Percentiles rank a stretch among this genome's conserved stretches.
Conservation (phyloP, 2,329 filamentous ascomycete genomes). For the Phaeosphaeria sp. region DNA sequence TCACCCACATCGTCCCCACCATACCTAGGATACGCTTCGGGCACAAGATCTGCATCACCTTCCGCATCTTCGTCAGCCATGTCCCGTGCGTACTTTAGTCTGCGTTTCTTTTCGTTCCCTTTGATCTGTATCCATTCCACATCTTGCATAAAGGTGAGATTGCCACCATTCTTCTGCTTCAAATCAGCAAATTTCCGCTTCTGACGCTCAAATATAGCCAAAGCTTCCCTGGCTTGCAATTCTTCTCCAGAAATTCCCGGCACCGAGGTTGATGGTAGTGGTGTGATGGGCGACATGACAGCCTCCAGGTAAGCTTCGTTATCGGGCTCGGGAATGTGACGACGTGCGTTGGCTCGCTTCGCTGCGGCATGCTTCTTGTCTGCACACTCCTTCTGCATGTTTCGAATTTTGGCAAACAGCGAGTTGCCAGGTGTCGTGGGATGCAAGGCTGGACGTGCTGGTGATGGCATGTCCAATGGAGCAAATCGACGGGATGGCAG, state of each 20-base stretch:
- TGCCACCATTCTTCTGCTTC: conserved; percentile 20
- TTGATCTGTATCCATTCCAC: conserved; percentile 38
- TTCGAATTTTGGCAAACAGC: conserved; percentile 13
- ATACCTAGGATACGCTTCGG: background rate
- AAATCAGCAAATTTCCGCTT: conserved; percentile 29
- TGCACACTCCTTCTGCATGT: conserved; percentile 12
- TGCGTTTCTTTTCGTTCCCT: conserved; percentile 23
- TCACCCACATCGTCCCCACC: conserved; percentile 8
- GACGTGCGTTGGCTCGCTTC: conserved; percentile 1
- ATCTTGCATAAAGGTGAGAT: conserved; percentile 30
- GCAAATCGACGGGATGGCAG: background rate
- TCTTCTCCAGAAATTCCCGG: conserved; percentile 9
- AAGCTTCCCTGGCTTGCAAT: conserved; percentile 14
- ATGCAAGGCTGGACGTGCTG: conserved; percentile 1
- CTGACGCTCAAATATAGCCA: conserved; percentile 21
- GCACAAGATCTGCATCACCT: conserved; percentile 17
- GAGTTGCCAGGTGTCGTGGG: background rate
- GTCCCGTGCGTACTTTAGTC: conserved; percentile 24
- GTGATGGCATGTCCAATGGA: conserved; percentile 1
- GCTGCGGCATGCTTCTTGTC: conserved; percentile 8
- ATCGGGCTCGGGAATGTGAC: conserved; percentile 3
- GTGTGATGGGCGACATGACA: conserved; percentile 6
- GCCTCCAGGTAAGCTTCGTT: conserved; percentile 23
- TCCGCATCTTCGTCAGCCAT: conserved; percentile 9
- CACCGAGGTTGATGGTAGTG: conserved; percentile 1